Evolutionary conservation across 192 early-diverging fungal genomes (phyloP), one percentile per base, ranked within the genome.

Genomic region (Obelidium mucronatum): DNA sequence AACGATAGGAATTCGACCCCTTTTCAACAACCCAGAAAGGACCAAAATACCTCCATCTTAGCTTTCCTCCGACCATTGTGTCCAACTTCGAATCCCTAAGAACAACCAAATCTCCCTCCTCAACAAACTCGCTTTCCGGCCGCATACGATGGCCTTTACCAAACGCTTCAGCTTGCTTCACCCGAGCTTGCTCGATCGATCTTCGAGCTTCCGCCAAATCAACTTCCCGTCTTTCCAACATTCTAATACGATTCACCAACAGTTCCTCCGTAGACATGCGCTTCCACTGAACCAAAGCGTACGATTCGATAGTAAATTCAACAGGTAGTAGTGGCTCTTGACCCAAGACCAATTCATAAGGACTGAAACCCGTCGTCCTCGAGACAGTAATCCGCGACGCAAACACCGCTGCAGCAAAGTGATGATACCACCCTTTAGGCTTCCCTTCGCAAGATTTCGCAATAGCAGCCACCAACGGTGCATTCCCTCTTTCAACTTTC

Each of bases 51-150:
- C 56, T 58, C 22, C 30, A 58, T 13, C 56, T 4, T 24, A 58
- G 4, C 6, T 58, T 58, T 3, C 8, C 56, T n/a, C 56, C 56
- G 4, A 58, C 5, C 30, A 58, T 58, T 6, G 4, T 58, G 24
- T 58, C 56, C 56, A 58, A 58, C 56, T 58, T 58, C 5, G 56
- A 58, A 58, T 58, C 56, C 5, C 24, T 4, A 5, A 58, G 8
- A 58, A 58, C 24, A n/a, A 58, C 56, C 24, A 58, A 24, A 24
- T 58, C 56, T 5, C 56, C 56, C 24, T 28, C 56, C 5, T 4
- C 56, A 31, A 58, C 24, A 24, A 58, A 24, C 24, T 58, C 56
- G 4, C 8, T 13, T 24, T 28, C 56, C 5, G 56, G 56, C 4
- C 30, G 56, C 24, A 58, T 4, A n/a, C 56, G 30, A 24, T 58